Percentiles rank a stretch among this genome's conserved stretches.
phyloP scores from a whole-genome alignment of 768 basidiomycete genomes.

The Amanita pallidorosea region DNA sequence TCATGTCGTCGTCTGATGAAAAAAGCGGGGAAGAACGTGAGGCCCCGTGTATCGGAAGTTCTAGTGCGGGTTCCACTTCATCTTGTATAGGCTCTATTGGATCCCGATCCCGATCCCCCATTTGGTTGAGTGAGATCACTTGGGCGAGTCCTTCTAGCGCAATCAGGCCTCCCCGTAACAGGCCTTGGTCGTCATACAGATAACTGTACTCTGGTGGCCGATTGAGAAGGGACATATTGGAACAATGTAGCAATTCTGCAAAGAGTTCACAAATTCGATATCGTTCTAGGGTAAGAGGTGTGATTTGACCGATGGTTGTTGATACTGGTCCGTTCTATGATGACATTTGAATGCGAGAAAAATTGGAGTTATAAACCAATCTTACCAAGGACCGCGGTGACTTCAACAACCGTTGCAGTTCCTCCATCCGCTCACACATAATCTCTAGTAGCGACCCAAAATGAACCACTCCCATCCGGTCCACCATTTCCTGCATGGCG shows the following conservation, averaged over 20 bases:
- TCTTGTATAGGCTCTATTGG: conserved; percentile 28
- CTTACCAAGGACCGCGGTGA: conserved; percentile 72
- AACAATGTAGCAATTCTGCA: conserved; percentile 94
- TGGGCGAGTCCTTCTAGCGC: conserved; percentile 81
- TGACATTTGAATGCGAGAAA: not conserved
- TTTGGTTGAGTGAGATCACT: conserved; percentile 60
- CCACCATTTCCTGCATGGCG: conserved; percentile 73
- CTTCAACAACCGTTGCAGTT: conserved; percentile 60
- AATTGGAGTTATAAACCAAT: conserved; percentile 6
- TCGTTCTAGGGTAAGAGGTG: conserved; percentile 87
- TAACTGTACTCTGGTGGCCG: conserved; percentile 57
- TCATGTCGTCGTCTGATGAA: conserved; percentile 43
- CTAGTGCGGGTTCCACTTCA: conserved; percentile 52
- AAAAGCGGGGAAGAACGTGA: conserved; percentile 38
- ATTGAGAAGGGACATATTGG: conserved; percentile 95
- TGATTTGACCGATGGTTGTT: conserved; percentile 64
- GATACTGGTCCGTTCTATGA: conserved; percentile 52
- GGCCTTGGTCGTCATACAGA: conserved; percentile 75
- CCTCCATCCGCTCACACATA: conserved; percentile 55
- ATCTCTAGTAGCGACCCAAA: conserved; percentile 72
- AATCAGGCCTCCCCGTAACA: conserved; percentile 77
- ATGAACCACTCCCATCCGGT: conserved; percentile 85
- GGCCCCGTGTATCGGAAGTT: conserved; percentile 50
- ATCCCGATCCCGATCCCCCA: conserved; percentile 42
- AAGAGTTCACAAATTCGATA: conserved; percentile 95